Evolutionary conservation across 495 filamentous ascomycete genomes (phyloP).

Genomic region (Lepidopterella palustris): DNA sequence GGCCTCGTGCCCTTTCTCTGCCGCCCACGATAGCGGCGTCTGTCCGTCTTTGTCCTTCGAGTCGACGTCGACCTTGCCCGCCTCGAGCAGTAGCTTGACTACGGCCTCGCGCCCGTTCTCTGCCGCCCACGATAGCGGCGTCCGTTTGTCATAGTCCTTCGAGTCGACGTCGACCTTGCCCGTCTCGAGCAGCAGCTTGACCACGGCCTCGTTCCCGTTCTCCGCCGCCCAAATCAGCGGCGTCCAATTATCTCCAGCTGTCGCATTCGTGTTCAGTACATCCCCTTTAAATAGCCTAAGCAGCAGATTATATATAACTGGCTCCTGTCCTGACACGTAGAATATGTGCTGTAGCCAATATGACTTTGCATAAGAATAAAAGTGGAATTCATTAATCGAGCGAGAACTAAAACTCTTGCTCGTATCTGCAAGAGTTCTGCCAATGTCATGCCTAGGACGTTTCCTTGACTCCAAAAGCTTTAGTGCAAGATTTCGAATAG

Average conservation of each 20-base stretch:
- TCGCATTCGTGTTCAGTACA: constrained; percentile 10
- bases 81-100: too few relatives aligned
- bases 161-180: too few relatives aligned
- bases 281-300: constrained; percentile 29
- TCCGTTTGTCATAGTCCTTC: too few relatives aligned
- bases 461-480: constrained; percentile 30
- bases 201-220: too few relatives aligned
- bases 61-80: too few relatives aligned
- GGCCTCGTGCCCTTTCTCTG: too few relatives aligned
- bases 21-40: too few relatives aligned
- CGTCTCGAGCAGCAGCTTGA: too few relatives aligned
- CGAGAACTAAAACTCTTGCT: constrained; percentile 14
- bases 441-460: constrained; percentile 29
- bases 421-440: constrained; percentile 28
- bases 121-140: too few relatives aligned
- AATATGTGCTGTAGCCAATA: constrained; percentile 20
- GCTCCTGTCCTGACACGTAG: constrained; percentile 12
- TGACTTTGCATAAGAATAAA: constrained; percentile 29
- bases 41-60: too few relatives aligned
- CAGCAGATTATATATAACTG: constrained; percentile 10
- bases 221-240: neutral
- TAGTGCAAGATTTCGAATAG: constrained; percentile 25
- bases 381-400: constrained; percentile 16
- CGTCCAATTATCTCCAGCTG: neutral
- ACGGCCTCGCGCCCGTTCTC: too few relatives aligned